phyloP scores from a whole-genome alignment of 1,284 basidiomycete species.

The Cutaneotrichosporon cavernicola region DNA sequence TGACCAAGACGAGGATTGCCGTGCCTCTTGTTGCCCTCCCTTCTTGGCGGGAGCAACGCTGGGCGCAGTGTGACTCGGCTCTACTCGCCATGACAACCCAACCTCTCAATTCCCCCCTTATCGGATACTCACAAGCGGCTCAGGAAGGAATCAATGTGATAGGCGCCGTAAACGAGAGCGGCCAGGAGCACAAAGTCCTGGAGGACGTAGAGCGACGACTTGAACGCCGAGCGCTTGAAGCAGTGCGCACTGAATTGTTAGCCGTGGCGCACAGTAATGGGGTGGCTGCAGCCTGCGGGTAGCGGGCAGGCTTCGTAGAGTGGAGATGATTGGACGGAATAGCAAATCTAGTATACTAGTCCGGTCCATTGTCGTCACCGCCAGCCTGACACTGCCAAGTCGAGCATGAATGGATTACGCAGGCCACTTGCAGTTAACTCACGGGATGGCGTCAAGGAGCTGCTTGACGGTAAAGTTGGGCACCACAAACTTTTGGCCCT shows the following conservation, averaged over 20 bases:
- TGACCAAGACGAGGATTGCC: background rate
- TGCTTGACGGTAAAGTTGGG: constrained; percentile 54
- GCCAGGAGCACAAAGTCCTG: constrained; percentile 74
- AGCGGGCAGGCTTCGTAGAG: background rate
- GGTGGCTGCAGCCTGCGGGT: background rate
- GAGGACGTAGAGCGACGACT: constrained; percentile 76
- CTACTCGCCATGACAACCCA: background rate
- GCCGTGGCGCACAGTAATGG: background rate
- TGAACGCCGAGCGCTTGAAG: constrained; percentile 83
- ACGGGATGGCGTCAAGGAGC: constrained; percentile 84
- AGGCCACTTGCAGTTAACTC: constrained; percentile 26
- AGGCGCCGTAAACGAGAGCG: constrained; percentile 67
- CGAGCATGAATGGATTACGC: background rate
- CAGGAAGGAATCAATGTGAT: constrained; percentile 63
- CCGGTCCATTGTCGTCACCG: background rate
- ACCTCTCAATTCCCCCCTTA: background rate
- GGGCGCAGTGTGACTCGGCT: background rate
- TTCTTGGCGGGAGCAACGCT: background rate
- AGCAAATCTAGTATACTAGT: background rate
- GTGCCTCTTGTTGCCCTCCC: background rate
- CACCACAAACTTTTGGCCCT: constrained; percentile 51
- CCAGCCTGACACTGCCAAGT: background rate
- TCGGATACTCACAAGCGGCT: constrained; percentile 37
- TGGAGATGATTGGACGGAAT: constrained; percentile 10
- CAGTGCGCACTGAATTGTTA: constrained; percentile 69